These are phyloP conservation scores for Cladobotryum protrusum DNA, from an alignment of 2,329 filamentous ascomycete genomes.

Conservation along the genomic window DNA sequence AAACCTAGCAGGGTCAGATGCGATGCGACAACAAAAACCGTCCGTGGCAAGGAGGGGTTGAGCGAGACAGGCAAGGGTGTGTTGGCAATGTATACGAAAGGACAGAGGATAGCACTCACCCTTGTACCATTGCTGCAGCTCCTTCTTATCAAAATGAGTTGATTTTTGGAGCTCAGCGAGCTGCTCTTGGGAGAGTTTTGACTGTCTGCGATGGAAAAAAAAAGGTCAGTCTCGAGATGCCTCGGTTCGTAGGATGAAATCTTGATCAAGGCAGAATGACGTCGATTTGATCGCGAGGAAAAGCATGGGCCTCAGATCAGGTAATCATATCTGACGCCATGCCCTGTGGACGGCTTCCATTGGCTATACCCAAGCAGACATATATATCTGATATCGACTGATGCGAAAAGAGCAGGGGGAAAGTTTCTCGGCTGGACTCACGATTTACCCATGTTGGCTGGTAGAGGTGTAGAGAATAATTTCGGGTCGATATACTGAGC, in stretches of 20 bases:
- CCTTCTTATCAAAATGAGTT: slow-evolving; percentile 99
- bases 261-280: not conserved
- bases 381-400: not conserved
- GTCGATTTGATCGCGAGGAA: not conserved
- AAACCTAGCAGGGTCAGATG: slow-evolving; percentile 58
- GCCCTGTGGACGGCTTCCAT: not conserved
- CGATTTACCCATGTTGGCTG: slow-evolving; percentile 11
- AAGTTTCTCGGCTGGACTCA: slow-evolving; percentile 1
- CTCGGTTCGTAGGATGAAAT: not conserved
- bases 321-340: not conserved
- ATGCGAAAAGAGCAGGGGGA: not conserved
- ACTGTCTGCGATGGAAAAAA: slow-evolving; percentile 59
- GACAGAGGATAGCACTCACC: slow-evolving; percentile 48
- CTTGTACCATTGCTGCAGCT: slow-evolving; percentile 99
- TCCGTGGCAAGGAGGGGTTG: not conserved
- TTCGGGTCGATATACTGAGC: not conserved
- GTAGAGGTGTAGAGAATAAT: too few relatives aligned
- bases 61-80: not conserved
- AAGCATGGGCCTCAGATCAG: not conserved
- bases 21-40: not conserved
- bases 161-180: slow-evolving; percentile 92
- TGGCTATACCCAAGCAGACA: not conserved
- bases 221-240: slow-evolving; percentile 1
- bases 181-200: slow-evolving; percentile 95
- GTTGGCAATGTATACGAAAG: slow-evolving; percentile 1